Percentiles rank a stretch among this genome's conserved stretches.
These are phyloP conservation scores for Paraconiothyrium brasiliense DNA, from an alignment of 2,329 filamentous ascomycete genomes.

Conservation along the genomic window DNA sequence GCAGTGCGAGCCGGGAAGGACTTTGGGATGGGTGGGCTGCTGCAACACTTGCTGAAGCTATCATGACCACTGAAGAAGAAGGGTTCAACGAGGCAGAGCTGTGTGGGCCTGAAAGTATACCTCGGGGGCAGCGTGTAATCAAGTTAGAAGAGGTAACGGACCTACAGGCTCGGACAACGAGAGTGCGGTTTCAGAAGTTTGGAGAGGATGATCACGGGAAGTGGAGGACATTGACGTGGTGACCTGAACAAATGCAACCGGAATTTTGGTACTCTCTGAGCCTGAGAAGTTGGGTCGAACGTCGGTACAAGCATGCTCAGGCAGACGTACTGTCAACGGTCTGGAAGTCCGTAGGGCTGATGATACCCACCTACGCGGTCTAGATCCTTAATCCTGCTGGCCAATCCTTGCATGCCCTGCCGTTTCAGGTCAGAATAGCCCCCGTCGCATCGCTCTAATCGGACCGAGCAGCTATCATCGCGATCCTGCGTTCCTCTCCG, in stretches of 20 bases:
- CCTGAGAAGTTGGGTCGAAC: not conserved
- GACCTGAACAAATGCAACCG: not conserved
- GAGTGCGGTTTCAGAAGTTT: constrained; percentile 2
- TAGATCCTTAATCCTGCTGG: not conserved
- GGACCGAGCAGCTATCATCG: constrained; percentile 1
- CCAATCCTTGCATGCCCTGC: not conserved
- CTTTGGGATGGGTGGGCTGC: constrained; percentile 20
- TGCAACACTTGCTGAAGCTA: constrained; percentile 6
- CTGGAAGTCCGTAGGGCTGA: not conserved
- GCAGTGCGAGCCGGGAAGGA: constrained; percentile 16
- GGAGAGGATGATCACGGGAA: constrained; percentile 4
- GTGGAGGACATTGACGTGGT: constrained; percentile 12
- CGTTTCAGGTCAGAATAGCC: constrained; percentile 6
- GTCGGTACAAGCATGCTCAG: not conserved
- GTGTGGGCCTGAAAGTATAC: not conserved
- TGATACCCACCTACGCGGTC: not conserved
- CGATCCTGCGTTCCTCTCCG: not conserved
- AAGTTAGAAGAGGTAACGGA: constrained; percentile 13
- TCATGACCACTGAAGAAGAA: constrained; percentile 15
- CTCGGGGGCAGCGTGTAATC: not conserved
- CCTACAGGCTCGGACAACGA: constrained; percentile 1
- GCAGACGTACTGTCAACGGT: not conserved
- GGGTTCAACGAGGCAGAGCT: not conserved
- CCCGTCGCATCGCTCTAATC: not conserved
- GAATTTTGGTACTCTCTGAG: not conserved